Base-by-base conservation (phyloP, 2,329 filamentous ascomycete species). In the Nemania diffusa region DNA sequence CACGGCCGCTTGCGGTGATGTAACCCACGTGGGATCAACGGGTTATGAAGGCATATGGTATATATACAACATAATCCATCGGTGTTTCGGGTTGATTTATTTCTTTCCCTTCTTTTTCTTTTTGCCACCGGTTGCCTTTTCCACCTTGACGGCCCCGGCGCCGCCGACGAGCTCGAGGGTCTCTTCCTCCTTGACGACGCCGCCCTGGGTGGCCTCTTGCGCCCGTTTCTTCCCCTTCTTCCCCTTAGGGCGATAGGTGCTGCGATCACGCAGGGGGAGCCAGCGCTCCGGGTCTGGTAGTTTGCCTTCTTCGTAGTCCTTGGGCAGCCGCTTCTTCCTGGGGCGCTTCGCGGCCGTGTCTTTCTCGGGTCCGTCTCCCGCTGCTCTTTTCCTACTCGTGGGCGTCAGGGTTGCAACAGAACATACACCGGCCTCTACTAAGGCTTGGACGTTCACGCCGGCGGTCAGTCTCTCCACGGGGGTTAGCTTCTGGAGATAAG, bases 201-300 rank as follows among this genome's bases (percentile, higher is more conserved):
- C 95, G 68, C 96, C 96, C 79, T 98, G 96, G 8, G 93, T 97
- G 46, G 90, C 83, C 72, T 93, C 92, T 68, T 86, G 84, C 4
- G 89, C 90, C 81, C 91, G 91, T 85, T 94, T 91, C 85, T 93
- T 95, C 62, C 93, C 92, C 85, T 97, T 97, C 83, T 92, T 94
- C 5, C 94, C 94, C 83, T 96, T 97, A 7, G 94, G 94, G 55
- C 92, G 85, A 80, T 97, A 99, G 46, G 89, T 92, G 73, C 92
- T 96, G 64, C 96, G 87, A 78, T 99, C 96, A 59, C 92, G 90
- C 75, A 98, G 84, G 13, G 96, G 95, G 67, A 99, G 81, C 96
- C 96, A 99, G 69, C 96, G 87, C 81, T 99, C 96, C 0, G 93
- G 90, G 79, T 99, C 96, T 37, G 92, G 87, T 71, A 89, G 90